Percentiles rank a stretch among this genome's conserved stretches.
phyloP scores from a whole-genome alignment of 768 basidiomycete species.

The Mycena amicta region DNA sequence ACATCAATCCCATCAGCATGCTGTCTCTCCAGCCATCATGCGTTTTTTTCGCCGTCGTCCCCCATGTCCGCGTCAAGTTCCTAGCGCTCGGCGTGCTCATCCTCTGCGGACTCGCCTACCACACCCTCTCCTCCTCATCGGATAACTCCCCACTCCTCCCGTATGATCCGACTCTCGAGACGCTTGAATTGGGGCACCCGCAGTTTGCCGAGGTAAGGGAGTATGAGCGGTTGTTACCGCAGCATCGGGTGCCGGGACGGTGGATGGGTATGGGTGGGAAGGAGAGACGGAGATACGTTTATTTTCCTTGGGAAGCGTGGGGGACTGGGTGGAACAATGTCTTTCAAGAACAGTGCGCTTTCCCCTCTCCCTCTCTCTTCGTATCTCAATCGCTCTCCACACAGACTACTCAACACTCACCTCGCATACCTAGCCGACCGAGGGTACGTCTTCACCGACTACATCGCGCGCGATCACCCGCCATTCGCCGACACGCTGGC shows the following conservation, averaged over 20 bases:
- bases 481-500: conserved; percentile 11
- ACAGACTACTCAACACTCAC: conserved; percentile 16
- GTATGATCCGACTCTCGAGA: neutral
- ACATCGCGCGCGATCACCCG: conserved; percentile 9
- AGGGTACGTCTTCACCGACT: conserved; percentile 19
- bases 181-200: conserved; percentile 8
- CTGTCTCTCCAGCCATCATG: too few relatives aligned
- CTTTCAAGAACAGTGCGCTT: conserved; percentile 12
- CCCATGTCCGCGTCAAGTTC: too few relatives aligned
- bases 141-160: neutral
- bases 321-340: conserved; percentile 17
- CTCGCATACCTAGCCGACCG: conserved; percentile 16
- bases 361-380: neutral
- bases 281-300: conserved; percentile 12
- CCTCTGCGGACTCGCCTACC: neutral
- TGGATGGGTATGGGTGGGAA: neutral
- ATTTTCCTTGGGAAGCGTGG: conserved; percentile 8
- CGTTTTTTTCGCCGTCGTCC: too few relatives aligned
- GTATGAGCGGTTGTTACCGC: conserved; percentile 7
- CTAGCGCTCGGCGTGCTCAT: too few relatives aligned
- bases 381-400: neutral
- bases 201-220: conserved; percentile 8
- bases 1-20: too few relatives aligned
- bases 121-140: neutral
- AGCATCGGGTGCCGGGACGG: neutral